Evolutionary conservation across 1,284 basidiomycete genomes (phyloP).

Genomic region (Malassezia yamatoensis): DNA sequence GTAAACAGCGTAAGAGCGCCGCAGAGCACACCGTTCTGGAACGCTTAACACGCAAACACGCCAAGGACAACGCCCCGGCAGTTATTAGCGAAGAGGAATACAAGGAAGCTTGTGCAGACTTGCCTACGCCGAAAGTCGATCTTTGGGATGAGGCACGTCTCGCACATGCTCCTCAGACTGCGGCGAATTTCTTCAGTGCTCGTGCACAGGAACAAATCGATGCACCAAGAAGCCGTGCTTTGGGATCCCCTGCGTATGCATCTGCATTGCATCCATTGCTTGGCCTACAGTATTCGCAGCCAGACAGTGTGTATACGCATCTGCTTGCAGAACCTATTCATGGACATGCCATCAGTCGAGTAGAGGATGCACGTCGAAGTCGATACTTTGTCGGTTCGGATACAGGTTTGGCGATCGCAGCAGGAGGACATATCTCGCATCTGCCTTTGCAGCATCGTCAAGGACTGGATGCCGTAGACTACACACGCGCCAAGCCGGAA

Average conservation of each 20-base stretch:
- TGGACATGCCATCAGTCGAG: conserved; percentile 27
- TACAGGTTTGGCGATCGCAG: conserved; percentile 12
- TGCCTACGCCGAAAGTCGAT: conserved; percentile 18
- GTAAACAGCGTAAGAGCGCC: conserved; percentile 19
- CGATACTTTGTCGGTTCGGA: conserved; percentile 17
- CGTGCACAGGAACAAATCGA: conserved; percentile 21
- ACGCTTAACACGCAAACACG: conserved; percentile 18
- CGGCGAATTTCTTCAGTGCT: conserved; percentile 28
- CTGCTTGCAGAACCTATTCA: conserved; percentile 29
- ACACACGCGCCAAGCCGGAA: conserved; percentile 8
- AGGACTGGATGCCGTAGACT: conserved; percentile 16
- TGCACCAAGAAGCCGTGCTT: not conserved
- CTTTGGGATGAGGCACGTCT: conserved; percentile 25
- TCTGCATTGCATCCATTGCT: conserved; percentile 29
- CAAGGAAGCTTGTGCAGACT: conserved; percentile 18
- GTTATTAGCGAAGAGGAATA: conserved; percentile 24
- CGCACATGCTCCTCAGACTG: conserved; percentile 19
- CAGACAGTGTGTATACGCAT: conserved; percentile 33
- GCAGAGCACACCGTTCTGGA: conserved; percentile 24
- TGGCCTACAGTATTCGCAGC: conserved; percentile 39
- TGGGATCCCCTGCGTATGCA: conserved; percentile 23
- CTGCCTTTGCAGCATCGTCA: conserved; percentile 17
- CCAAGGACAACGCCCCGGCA: conserved; percentile 21
- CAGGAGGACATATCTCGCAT: conserved; percentile 12
- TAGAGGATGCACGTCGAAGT: conserved; percentile 13